These are phyloP conservation scores for Candida dubliniensis DNA, from an alignment of 1,139 yeast species.

Conservation along the genomic window DNA sequence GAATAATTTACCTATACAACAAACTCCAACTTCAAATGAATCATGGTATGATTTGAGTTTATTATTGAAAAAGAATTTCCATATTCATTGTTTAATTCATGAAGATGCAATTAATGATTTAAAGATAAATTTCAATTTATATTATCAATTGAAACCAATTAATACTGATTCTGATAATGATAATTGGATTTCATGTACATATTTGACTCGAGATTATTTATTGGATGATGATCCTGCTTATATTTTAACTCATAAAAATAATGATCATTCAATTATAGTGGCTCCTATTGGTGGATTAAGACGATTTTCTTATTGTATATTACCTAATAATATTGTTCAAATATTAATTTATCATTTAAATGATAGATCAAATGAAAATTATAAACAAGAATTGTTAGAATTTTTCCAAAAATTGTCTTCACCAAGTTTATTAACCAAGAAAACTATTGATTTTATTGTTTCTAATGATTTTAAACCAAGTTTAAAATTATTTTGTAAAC, in stretches of 20 bases:
- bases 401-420: constrained; percentile 23
- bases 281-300: constrained; percentile 46
- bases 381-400: constrained; percentile 23
- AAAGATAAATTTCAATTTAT: constrained; percentile 36
- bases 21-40: constrained; percentile 14
- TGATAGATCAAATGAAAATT: constrained; percentile 20
- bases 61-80: constrained; percentile 40
- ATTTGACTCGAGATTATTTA: constrained; percentile 22
- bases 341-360: constrained; percentile 29
- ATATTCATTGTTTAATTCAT: constrained; percentile 35
- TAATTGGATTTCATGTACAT: constrained; percentile 19
- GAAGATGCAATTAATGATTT: constrained; percentile 39
- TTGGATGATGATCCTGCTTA: constrained; percentile 36
- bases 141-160: constrained; percentile 29
- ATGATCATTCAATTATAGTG: constrained; percentile 29
- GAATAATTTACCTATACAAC: constrained; percentile 10
- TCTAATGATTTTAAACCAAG: constrained; percentile 50
- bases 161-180: constrained; percentile 6
- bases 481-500: constrained; percentile 43
- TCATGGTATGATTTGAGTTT: constrained; percentile 33
- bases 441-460: constrained; percentile 52
- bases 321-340: constrained; percentile 36
- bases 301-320: constrained; percentile 39
- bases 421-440: constrained; percentile 43
- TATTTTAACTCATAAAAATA: constrained; percentile 31